These are phyloP conservation scores for Dryas octopetala DNA, from an alignment of 306 rosid species.

Conservation along the genomic window DNA sequence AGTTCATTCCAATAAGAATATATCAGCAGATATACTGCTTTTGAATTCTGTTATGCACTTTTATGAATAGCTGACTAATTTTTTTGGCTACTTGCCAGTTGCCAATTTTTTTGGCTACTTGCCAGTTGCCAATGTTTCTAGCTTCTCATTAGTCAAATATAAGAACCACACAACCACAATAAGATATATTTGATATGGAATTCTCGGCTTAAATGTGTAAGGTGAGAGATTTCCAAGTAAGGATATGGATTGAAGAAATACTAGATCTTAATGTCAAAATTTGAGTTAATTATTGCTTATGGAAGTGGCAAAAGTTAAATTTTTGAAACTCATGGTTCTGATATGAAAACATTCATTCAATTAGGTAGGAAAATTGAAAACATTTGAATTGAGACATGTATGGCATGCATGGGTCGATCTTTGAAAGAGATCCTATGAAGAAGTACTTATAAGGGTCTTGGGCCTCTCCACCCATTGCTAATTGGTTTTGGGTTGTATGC, in stretches of 20 bases:
- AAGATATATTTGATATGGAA: neutral
- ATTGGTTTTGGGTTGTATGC: too few relatives aligned
- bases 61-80: neutral
- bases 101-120: neutral
- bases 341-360: neutral
- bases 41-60: neutral
- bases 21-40: neutral
- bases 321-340: neutral
- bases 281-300: neutral
- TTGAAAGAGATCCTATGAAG: neutral
- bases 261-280: neutral
- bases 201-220: neutral
- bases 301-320: neutral
- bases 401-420: neutral
- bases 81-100: neutral
- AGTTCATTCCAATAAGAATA: constrained; percentile 2
- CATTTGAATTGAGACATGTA: neutral
- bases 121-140: neutral
- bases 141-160: neutral
- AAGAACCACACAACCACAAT: neutral
- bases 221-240: neutral
- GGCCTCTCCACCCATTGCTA: too few relatives aligned
- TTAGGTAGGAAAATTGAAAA: neutral
- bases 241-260: neutral
- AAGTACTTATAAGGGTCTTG: too few relatives aligned